Evolutionary conservation across 2,329 filamentous ascomycete species (phyloP), one percentile per base, ranked within the genome.

Genomic region (Cladorrhinum sp.): DNA sequence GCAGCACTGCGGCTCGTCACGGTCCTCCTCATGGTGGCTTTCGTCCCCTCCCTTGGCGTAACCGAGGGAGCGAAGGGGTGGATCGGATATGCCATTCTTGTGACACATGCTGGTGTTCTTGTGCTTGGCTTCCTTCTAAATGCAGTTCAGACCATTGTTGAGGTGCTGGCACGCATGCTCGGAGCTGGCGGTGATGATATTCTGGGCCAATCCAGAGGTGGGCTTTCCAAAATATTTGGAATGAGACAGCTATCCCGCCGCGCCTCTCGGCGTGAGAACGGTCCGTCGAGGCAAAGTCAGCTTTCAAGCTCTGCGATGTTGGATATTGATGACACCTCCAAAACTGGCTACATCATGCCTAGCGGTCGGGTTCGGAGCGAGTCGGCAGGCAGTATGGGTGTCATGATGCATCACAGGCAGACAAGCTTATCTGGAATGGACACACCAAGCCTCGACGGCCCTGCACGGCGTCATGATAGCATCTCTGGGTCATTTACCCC

Each of bases 101-200:
- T 96, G 26, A 84, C 97, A 36, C 95, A 99, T 71, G 93, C 85
- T 2, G 83, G 88, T 63, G 91, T 96, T 0, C 77, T 99, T 21
- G 82, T 96, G 2, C 91, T 98, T 68, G 94, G 92, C 1, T 99
- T 98, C 77, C 91, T 97, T 73, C 79, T 99, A 58, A 96, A 96
- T 72, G 90, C 95, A 1, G 73, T 96, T 6, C 92, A 96, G 72
- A 97, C 94, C 0, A 82, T 96, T 48, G 84, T 97, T 46, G 95
- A 99, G 74, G 92, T 99, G 8, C 80, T 88, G 55, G 92, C 93
- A 24, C 85, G 94, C 57, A 80, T 95, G 70, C 83, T 90, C 24
- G 94, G 94, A 39, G 93, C 90, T 30, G 95, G 92, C 54, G 89
- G 88, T 21, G 89, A 94, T 67, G 86, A 89, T 66, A 79, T 82